Percentiles rank a stretch among this genome's conserved stretches.
These are phyloP conservation scores for Rhipidocladum racemiflorum DNA, from an alignment of 176 grass and related monocot genomes.

Conservation along the genomic window DNA sequence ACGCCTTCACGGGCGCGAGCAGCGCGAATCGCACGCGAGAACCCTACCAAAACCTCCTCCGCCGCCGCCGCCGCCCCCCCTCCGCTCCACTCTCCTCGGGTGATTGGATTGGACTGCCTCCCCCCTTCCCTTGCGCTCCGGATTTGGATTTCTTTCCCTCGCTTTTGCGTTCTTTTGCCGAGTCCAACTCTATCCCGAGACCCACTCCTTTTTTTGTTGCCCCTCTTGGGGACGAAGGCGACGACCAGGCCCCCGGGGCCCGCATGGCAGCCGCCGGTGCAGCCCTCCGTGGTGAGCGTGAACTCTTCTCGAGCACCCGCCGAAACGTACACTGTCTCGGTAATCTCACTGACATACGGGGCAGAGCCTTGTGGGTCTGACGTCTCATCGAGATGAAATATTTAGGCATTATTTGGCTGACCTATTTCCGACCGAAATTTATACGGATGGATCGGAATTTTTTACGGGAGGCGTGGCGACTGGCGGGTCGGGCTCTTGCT, in stretches of 20 bases:
- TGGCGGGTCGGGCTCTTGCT: not conserved
- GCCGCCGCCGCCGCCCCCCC: not conserved
- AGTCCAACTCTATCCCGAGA: not conserved
- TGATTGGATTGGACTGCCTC: not conserved
- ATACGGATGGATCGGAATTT: too few species aligned
- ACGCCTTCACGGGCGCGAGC: not conserved
- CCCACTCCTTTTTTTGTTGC: constrained; percentile 18
- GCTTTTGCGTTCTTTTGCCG: constrained; percentile 6
- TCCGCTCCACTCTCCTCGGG: not conserved
- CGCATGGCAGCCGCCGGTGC: not conserved
- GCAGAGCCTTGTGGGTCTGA: rapidly evolving
- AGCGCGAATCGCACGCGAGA: not conserved
- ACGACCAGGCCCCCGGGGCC: constrained; percentile 8
- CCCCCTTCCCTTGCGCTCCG: not conserved
- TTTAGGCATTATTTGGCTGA: too few species aligned
- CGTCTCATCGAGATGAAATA: rapidly evolving
- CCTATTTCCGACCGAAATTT: too few species aligned
- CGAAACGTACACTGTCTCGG: not conserved
- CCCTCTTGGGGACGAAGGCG: not conserved
- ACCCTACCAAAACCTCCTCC: constrained; percentile 26
- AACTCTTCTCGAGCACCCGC: not conserved
- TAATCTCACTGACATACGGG: not conserved
- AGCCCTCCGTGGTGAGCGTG: not conserved
- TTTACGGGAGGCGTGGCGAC: too few species aligned
- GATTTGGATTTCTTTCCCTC: not conserved